Evolutionary conservation across 345 rosid species (phyloP).

Genomic region (Hevea brasiliensis): DNA sequence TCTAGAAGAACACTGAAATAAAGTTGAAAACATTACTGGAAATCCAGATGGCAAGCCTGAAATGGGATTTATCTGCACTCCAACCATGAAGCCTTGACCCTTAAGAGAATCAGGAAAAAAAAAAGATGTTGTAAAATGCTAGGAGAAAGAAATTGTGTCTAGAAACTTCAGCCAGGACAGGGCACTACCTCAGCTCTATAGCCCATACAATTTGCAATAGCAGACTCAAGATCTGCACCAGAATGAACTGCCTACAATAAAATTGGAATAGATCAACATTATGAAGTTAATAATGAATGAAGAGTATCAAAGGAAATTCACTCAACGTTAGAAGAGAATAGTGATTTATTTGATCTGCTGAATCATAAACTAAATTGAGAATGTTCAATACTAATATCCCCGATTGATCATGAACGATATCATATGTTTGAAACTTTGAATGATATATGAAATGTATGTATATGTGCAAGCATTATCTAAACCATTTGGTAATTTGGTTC

Average conservation of each 20-base stretch:
- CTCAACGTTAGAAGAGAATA: slow-evolving; percentile 7
- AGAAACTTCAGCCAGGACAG: slow-evolving; percentile 26
- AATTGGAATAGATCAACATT: slow-evolving; percentile 5
- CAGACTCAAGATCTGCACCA: slow-evolving; percentile 98
- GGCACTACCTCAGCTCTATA: slow-evolving; percentile 69
- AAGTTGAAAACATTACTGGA: slow-evolving; percentile 58
- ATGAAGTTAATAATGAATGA: background rate
- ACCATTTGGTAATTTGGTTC: background rate
- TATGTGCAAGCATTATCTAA: background rate
- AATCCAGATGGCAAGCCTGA: slow-evolving; percentile 89
- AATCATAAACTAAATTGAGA: slow-evolving; percentile 1
- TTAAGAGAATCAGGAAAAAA: slow-evolving; percentile 34
- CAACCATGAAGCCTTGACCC: slow-evolving; percentile 99
- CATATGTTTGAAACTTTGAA: background rate
- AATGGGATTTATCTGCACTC: slow-evolving; percentile 87
- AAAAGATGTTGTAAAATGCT: slow-evolving; percentile 13
- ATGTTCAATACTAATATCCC: background rate
- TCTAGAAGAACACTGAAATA: slow-evolving; percentile 19
- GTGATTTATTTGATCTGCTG: background rate
- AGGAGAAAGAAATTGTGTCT: slow-evolving; percentile 1
- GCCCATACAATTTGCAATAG: slow-evolving; percentile 93
- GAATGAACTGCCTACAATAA: slow-evolving; percentile 91
- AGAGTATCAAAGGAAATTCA: slow-evolving; percentile 14
- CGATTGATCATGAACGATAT: background rate
- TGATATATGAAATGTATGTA: background rate